These are phyloP conservation scores for Annona cherimola DNA, from an alignment of 164 flowering plant genomes.

Conservation along the genomic window DNA sequence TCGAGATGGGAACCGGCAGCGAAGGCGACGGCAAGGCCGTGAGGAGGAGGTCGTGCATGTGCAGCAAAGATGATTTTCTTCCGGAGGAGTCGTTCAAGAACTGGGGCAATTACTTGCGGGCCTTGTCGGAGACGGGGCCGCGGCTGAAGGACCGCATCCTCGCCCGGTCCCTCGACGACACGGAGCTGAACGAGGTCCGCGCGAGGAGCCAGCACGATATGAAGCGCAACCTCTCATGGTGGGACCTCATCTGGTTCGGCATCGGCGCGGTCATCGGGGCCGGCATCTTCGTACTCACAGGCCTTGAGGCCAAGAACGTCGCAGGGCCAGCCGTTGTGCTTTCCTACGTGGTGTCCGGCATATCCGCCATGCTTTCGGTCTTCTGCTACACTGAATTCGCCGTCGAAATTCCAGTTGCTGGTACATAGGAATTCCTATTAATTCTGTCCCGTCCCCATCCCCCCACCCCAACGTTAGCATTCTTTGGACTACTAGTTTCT, in stretches of 20 bases:
- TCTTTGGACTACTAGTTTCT: neutral
- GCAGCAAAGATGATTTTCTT: slow-evolving; percentile 33
- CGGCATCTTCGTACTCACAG: slow-evolving; percentile 39
- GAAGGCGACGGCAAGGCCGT: neutral
- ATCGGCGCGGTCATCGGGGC: slow-evolving; percentile 41
- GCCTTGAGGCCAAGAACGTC: slow-evolving; percentile 20
- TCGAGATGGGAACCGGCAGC: neutral
- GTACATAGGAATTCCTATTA: slow-evolving; percentile 32
- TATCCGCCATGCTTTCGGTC: slow-evolving; percentile 38
- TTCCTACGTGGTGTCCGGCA: slow-evolving; percentile 33
- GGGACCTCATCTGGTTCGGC: slow-evolving; percentile 41
- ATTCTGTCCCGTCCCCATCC: neutral
- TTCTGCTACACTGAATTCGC: slow-evolving; percentile 47
- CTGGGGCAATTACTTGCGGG: slow-evolving; percentile 29
- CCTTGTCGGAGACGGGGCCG: slow-evolving; percentile 18
- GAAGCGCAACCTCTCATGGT: slow-evolving; percentile 33
- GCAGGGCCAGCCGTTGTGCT: slow-evolving; percentile 39
- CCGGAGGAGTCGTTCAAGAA: slow-evolving; percentile 41
- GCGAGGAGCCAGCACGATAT: slow-evolving; percentile 24
- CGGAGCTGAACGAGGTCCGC: slow-evolving; percentile 27
- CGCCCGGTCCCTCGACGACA: slow-evolving; percentile 25
- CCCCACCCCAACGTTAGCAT: no score
- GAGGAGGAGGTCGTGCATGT: slow-evolving; percentile 15
- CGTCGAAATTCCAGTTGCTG: slow-evolving; percentile 47
- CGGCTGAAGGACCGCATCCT: slow-evolving; percentile 25